Percentiles rank a stretch among this genome's conserved stretches.
Evolutionary conservation across 2,329 filamentous ascomycete species (phyloP).

Genomic region (Fusarium pseudograminearum): DNA sequence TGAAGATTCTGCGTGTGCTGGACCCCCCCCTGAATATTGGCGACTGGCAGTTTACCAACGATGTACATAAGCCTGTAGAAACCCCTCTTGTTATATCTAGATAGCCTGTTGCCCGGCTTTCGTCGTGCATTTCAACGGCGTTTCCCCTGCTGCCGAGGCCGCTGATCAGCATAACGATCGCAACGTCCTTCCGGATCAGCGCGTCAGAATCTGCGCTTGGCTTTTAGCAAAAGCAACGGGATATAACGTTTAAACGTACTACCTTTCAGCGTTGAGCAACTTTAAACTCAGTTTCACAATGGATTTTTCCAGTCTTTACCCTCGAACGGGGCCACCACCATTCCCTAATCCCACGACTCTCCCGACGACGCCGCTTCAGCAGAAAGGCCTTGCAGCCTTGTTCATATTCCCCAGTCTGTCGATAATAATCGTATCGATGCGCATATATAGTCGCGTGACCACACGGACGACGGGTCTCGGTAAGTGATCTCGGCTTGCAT

Average conservation of each 20-base stretch:
- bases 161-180: constrained; percentile 15
- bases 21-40: constrained; percentile 1
- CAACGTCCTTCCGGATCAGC: constrained; percentile 17
- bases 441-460: constrained; percentile 48
- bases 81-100: constrained; percentile 2
- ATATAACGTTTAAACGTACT: not conserved
- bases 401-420: constrained; percentile 52
- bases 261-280: not conserved
- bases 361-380: constrained; percentile 51
- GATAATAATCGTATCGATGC: constrained; percentile 43
- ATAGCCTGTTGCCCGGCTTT: not conserved
- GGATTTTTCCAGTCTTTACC: constrained; percentile 14
- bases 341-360: constrained; percentile 47
- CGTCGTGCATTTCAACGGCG: not conserved
- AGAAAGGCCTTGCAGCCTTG: constrained; percentile 47
- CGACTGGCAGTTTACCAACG: not conserved
- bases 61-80: constrained; percentile 23
- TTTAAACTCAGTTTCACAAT: constrained; percentile 1
- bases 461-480: constrained; percentile 46
- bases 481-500: not conserved
- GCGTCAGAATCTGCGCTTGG: not conserved
- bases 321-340: constrained; percentile 34
- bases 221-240: not conserved
- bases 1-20: constrained; percentile 9
- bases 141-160: constrained; percentile 8